These are phyloP conservation scores for Amanita rimosa DNA, from an alignment of 768 basidiomycete species.

Conservation along the genomic window DNA sequence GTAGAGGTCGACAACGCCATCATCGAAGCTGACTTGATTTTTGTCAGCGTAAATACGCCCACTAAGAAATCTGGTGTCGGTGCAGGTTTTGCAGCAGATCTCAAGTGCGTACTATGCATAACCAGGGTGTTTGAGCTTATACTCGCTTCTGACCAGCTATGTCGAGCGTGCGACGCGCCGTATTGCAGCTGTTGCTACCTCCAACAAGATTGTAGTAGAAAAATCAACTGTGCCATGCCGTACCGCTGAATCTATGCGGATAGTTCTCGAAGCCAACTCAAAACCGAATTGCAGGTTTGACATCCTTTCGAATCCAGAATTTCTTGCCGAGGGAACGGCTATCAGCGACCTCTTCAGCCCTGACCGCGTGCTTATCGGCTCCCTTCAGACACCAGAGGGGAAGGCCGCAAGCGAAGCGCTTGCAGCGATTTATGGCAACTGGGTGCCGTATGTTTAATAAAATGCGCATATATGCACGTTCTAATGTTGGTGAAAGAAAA, in stretches of 20 bases:
- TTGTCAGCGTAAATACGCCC: conserved; percentile 97
- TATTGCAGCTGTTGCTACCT: conserved; percentile 83
- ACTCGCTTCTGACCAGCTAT: conserved; percentile 45
- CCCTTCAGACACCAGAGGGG: conserved; percentile 83
- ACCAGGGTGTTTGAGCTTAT: conserved; percentile 9
- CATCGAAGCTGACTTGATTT: conserved; percentile 92
- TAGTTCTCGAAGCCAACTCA: conserved; percentile 97
- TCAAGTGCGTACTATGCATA: conserved; percentile 51
- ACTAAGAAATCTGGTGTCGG: conserved; percentile 98
- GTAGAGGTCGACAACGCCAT: conserved; percentile 92
- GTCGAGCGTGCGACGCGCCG: conserved; percentile 95
- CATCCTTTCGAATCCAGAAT: conserved; percentile 99
- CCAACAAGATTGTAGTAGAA: conserved; percentile 97
- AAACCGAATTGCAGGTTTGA: conserved; percentile 86
- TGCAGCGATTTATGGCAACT: conserved; percentile 81
- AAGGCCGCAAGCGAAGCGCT: conserved; percentile 70
- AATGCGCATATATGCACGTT: neutral
- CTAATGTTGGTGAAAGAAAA: conserved; percentile 25
- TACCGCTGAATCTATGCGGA: conserved; percentile 98
- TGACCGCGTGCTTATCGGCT: conserved; percentile 96
- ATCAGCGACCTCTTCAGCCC: conserved; percentile 81
- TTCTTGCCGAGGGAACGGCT: conserved; percentile 97
- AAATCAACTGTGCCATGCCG: conserved; percentile 99
- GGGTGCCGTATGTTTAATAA: conserved; percentile 71
- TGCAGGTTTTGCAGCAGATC: conserved; percentile 95